phyloP scores from a whole-genome alignment of 495 filamentous ascomycete genomes.

The Stereocaulon alpinum region DNA sequence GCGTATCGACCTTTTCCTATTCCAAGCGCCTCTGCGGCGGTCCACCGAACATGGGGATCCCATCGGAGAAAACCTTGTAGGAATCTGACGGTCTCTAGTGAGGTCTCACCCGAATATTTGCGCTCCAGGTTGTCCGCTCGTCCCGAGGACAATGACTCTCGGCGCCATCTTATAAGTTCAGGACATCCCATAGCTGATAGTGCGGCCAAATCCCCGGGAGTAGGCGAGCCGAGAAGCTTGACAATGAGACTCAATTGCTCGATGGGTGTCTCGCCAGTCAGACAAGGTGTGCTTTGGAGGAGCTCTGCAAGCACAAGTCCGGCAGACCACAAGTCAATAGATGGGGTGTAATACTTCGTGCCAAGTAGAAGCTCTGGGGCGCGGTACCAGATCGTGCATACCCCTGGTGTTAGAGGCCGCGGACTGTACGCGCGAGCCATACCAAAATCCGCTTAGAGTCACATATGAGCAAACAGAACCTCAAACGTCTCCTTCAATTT shows the following conservation, averaged over 20 bases:
- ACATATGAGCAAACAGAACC: not conserved
- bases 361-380: constrained; percentile 57
- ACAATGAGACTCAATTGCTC: constrained; percentile 35
- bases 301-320: constrained; percentile 38
- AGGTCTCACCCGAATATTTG: constrained; percentile 20
- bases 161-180: constrained; percentile 26
- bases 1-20: constrained; percentile 19
- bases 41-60: constrained; percentile 26
- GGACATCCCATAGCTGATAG: constrained; percentile 26
- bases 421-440: constrained; percentile 35
- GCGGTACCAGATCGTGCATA: constrained; percentile 74
- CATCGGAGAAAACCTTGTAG: constrained; percentile 23
- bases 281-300: constrained; percentile 30
- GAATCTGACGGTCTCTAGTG: constrained; percentile 23
- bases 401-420: constrained; percentile 37
- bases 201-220: constrained; percentile 27
- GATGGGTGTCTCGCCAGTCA: constrained; percentile 34
- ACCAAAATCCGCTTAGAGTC: constrained; percentile 34
- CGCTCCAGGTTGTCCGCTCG: constrained; percentile 26
- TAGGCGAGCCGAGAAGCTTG: constrained; percentile 34
- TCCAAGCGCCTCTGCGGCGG: constrained; percentile 25
- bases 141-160: constrained; percentile 21
- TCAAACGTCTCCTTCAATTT: too few species aligned
- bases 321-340: constrained; percentile 37
- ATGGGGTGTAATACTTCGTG: constrained; percentile 31